Evolutionary conservation across 2,329 filamentous ascomycete species (phyloP), one percentile per base, ranked within the genome.

Genomic region (Hypoxylon sp.): DNA sequence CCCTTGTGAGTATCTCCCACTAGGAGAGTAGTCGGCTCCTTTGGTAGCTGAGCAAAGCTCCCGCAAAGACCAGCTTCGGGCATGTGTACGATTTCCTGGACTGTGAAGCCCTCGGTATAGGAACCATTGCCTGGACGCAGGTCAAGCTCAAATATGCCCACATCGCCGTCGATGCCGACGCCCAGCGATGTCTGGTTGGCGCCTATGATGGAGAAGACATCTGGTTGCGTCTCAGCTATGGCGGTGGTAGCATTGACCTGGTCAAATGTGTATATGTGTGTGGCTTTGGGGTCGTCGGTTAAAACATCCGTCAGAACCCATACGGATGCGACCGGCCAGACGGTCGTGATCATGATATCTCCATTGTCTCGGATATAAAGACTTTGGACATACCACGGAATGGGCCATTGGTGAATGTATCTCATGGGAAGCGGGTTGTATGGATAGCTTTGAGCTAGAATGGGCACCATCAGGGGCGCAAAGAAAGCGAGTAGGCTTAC

Each of bases 301-400:
- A 53, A 53, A 23, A 53, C 50, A 5, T 53, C 50, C 2, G 50
- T 53, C 50, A 53, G 9, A 28, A 41, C 50, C 50, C 50, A 53
- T 25, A 53, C 34, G 21, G 50, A 53, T 28, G 50, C 50, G 13
- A 41, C 34, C 5, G 50, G 50, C 50, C 50, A 53, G 11, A 53
- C 50, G 7, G 50, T 53, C 34, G 50, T 53, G 7, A 53, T 36
- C 50, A 53, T 41, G 32, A 53, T 53, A 28, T 53, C 50, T 2
- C 50, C 50, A 6, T 41, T 53, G 21, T 53, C 50, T 28, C 50
- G 23, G 19, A 53, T 14, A 17, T 53, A 53, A 1, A 53, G 50
- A 53, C 50, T 53, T 17, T 53, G 34, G 21, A 41, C 17, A 11
- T 53, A 53, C 50, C 50, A 53, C 25, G 34, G 34, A 2, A 53